Evolutionary conservation across 805 yeast genomes (phyloP).

Genomic region (Candida boidinii): DNA sequence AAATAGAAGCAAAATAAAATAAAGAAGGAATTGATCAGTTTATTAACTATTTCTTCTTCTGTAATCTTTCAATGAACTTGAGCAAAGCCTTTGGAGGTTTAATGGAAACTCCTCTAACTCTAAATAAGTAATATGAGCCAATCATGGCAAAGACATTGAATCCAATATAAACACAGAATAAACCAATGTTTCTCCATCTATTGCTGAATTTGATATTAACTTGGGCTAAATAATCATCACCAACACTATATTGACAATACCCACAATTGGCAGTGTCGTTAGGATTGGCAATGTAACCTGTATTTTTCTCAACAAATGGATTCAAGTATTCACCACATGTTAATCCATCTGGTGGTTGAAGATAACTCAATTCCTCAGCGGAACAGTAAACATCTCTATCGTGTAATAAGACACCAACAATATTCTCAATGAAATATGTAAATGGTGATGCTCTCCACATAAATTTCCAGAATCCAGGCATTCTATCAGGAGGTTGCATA

Average conservation of each 20-base stretch:
- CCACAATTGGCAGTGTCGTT: slow-evolving; percentile 39
- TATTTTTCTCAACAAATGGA: slow-evolving; percentile 23
- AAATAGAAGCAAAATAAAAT: too few relatives aligned
- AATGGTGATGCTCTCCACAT: slow-evolving; percentile 71
- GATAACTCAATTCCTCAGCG: slow-evolving; percentile 36
- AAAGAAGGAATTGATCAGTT: too few relatives aligned
- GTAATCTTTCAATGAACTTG: too few relatives aligned
- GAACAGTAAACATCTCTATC: slow-evolving; percentile 43
- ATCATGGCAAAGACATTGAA: slow-evolving; percentile 40
- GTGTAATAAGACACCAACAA: slow-evolving; percentile 42
- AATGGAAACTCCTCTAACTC: slow-evolving; percentile 23
- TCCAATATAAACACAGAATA: slow-evolving; percentile 45
- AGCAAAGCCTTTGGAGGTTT: too few relatives aligned
- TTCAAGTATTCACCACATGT: slow-evolving; percentile 56
- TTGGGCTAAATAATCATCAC: slow-evolving; percentile 37
- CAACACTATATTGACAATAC: slow-evolving; percentile 36
- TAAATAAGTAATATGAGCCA: slow-evolving; percentile 23
- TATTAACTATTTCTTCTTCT: too few relatives aligned
- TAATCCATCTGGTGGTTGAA: slow-evolving; percentile 48
- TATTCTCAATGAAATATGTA: slow-evolving; percentile 56
- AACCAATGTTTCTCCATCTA: slow-evolving; percentile 63
- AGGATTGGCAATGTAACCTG: slow-evolving; percentile 55
- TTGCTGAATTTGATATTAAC: slow-evolving; percentile 34
- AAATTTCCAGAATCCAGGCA: slow-evolving; percentile 83
- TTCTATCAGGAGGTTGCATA: slow-evolving; percentile 41